Conservation (phyloP, 257 asterid genomes). For the Marsdenia floribunda region DNA sequence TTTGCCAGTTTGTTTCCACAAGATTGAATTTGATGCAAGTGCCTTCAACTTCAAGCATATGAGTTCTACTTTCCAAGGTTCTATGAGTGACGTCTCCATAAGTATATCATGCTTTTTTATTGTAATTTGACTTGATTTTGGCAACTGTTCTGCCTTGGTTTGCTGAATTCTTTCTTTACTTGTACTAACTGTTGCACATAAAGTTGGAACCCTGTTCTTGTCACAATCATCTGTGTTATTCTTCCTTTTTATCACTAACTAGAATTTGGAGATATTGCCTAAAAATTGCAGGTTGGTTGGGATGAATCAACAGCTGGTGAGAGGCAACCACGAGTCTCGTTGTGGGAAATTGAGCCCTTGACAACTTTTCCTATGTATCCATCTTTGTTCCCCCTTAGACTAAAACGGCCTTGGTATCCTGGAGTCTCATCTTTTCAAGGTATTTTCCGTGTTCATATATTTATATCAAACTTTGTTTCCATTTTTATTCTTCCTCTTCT, state of each 20-base stretch:
- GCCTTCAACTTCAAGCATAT: not conserved
- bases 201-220: not conserved
- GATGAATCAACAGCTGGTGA: conserved; percentile 99
- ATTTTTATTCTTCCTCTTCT: not conserved
- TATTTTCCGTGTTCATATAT: conserved; percentile 12
- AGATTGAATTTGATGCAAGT: not conserved
- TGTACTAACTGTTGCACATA: not conserved
- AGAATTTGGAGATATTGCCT: not conserved
- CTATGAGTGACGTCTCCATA: not conserved
- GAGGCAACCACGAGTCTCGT: conserved; percentile 90
- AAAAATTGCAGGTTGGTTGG: conserved; percentile 79
- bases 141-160: not conserved
- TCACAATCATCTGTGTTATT: not conserved
- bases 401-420: conserved; percentile 94
- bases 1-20: no score
- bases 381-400: conserved; percentile 77
- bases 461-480: not conserved
- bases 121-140: not conserved
- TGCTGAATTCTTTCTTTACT: not conserved
- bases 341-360: conserved; percentile 97
- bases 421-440: conserved; percentile 94
- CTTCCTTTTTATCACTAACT: not conserved
- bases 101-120: not conserved
- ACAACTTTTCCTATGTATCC: conserved; percentile 98
- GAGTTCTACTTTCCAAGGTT: not conserved